A percentile compares a stretch with the other conserved stretches of the same genome.
These are phyloP conservation scores for Barnettozyma sp. DNA, from an alignment of 805 yeast genomes.

Conservation along the genomic window DNA sequence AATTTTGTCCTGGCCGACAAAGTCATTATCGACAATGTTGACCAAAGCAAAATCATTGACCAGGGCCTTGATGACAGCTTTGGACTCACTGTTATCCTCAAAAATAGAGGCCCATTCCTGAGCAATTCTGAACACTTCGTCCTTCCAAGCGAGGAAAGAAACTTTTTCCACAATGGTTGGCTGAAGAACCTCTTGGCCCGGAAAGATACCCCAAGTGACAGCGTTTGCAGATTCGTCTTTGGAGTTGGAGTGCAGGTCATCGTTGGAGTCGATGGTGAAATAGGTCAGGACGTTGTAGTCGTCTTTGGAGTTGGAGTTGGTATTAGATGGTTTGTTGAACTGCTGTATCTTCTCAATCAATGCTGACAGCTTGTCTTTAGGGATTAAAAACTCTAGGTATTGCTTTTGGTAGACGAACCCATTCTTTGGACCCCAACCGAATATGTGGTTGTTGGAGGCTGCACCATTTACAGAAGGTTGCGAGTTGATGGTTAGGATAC, in stretches of 20 bases:
- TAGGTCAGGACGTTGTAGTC: conserved; percentile 57
- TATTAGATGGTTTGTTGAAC: conserved; percentile 32
- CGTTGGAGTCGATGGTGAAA: conserved; percentile 62
- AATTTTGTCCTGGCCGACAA: conserved; percentile 48
- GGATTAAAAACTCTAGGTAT: conserved; percentile 79
- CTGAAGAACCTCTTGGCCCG: conserved; percentile 89
- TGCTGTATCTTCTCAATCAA: conserved; percentile 40
- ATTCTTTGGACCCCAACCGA: conserved; percentile 94
- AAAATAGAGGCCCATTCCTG: conserved; percentile 69
- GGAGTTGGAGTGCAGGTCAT: conserved; percentile 59
- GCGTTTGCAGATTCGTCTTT: conserved; percentile 74
- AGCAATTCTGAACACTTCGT: conserved; percentile 81
- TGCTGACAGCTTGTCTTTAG: conserved; percentile 36
- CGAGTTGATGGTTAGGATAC: conserved; percentile 80
- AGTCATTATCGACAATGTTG: conserved; percentile 89
- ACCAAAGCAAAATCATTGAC: conserved; percentile 61
- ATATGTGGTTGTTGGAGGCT: conserved; percentile 57
- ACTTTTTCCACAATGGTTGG: conserved; percentile 93
- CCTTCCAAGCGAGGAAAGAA: conserved; percentile 95
- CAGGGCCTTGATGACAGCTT: conserved; percentile 37
- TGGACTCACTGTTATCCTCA: conserved; percentile 29
- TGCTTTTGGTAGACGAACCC: conserved; percentile 95
- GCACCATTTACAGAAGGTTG: conserved; percentile 89
- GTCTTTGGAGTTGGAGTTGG: conserved; percentile 18
- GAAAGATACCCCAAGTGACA: conserved; percentile 98